Percentiles rank a stretch among this genome's conserved stretches.
These are phyloP conservation scores for Colletotrichum orbiculare DNA, from an alignment of 2,329 filamentous ascomycete species.

Conservation along the genomic window DNA sequence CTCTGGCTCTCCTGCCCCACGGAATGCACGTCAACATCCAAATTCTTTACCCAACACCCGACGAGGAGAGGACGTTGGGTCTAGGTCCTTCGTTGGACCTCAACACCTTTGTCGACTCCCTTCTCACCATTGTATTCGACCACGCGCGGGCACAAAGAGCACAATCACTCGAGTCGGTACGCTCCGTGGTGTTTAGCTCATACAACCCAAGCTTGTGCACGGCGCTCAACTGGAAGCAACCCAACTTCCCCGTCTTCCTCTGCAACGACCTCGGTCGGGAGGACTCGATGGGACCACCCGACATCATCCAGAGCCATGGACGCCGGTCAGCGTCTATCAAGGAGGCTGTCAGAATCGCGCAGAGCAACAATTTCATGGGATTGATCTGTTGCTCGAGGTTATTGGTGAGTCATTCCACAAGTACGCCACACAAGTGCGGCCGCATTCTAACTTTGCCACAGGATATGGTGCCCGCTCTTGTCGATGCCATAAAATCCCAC, in stretches of 20 bases:
- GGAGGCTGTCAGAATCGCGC: conserved; percentile 91
- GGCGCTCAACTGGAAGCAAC: conserved; percentile 98
- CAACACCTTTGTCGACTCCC: conserved; percentile 85
- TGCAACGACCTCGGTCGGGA: conserved; percentile 89
- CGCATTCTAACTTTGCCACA: conserved; percentile 50
- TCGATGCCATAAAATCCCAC: conserved; percentile 93
- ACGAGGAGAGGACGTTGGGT: conserved; percentile 76
- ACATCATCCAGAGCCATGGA: conserved; percentile 66
- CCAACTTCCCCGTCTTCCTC: conserved; percentile 95
- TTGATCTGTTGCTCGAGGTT: conserved; percentile 89
- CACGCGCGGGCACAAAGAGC: conserved; percentile 78
- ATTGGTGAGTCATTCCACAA: conserved; percentile 69
- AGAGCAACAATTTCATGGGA: conserved; percentile 98
- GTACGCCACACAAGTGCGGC: not conserved
- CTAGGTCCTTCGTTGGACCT: conserved; percentile 83
- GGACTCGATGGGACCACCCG: conserved; percentile 52
- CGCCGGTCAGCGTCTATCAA: conserved; percentile 87
- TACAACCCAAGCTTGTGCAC: conserved; percentile 93
- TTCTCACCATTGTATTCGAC: conserved; percentile 89
- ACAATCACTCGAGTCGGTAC: conserved; percentile 77
- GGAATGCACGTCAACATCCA: conserved; percentile 93
- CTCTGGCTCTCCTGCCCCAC: conserved; percentile 78
- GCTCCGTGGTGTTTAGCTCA: conserved; percentile 93
- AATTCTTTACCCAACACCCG: conserved; percentile 82
- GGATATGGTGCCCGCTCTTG: conserved; percentile 92